phyloP scores from a whole-genome alignment of 2,329 filamentous ascomycete species.

The Chalaropsis thielavioides region DNA sequence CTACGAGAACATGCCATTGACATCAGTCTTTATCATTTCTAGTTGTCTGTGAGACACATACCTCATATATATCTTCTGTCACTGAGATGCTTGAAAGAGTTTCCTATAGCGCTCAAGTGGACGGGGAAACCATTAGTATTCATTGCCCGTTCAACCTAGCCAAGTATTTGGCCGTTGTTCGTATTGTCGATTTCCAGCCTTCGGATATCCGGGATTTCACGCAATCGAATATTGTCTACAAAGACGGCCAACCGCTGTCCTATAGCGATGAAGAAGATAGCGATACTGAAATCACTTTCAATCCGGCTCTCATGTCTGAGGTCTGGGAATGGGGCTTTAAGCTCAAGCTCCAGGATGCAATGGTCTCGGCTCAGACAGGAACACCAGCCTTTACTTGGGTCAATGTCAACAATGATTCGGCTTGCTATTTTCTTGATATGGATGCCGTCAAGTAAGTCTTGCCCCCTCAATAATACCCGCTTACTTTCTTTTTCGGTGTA shows the following conservation, averaged over 20 bases:
- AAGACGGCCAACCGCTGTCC: constrained; percentile 38
- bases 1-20: neutral
- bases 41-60: constrained; percentile 22
- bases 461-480: neutral
- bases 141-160: constrained; percentile 59
- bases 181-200: constrained; percentile 74
- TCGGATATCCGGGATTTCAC: constrained; percentile 57
- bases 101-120: neutral
- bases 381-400: constrained; percentile 37
- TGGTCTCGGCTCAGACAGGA: neutral
- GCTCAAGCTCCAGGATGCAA: constrained; percentile 59
- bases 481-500: neutral
- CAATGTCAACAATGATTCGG: constrained; percentile 46
- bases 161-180: constrained; percentile 53
- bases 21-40: neutral
- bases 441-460: constrained; percentile 32
- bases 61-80: constrained; percentile 5
- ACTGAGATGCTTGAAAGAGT: constrained; percentile 23
- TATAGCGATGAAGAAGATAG: constrained; percentile 27
- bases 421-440: constrained; percentile 34
- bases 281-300: constrained; percentile 11
- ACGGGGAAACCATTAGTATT: constrained; percentile 22
- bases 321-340: constrained; percentile 76
- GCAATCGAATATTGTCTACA: constrained; percentile 27
- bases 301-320: constrained; percentile 21